Percentiles rank a stretch among this genome's conserved stretches.
Conservation (phyloP, 2,329 filamentous ascomycete genomes). For the Plenodomus lindquistii region DNA sequence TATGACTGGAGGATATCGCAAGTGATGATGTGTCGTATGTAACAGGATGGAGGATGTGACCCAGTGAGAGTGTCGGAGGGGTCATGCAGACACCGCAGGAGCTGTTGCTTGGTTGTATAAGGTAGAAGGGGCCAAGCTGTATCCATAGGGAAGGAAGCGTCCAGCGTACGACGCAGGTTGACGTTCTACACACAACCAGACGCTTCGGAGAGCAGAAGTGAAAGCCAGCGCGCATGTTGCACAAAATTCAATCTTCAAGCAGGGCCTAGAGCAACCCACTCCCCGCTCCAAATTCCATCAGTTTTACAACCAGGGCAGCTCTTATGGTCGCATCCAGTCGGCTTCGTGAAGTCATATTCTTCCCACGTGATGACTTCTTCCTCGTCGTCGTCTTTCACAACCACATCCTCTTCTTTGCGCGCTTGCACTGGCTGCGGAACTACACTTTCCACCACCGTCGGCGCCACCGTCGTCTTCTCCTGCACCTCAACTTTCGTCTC, state of each 20-base stretch:
- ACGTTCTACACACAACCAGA: no score
- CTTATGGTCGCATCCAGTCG: constrained; percentile 52
- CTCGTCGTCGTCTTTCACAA: constrained; percentile 35
- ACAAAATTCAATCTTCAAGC: background rate
- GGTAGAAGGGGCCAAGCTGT: no score
- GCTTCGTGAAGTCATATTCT: constrained; percentile 57
- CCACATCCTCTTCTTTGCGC: constrained; percentile 1
- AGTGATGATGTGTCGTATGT: background rate
- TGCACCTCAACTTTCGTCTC: constrained; percentile 11
- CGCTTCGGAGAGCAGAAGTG: no score
- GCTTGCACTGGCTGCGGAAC: background rate
- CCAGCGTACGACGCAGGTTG: no score
- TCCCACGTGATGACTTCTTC: constrained; percentile 41
- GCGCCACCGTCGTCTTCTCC: background rate
- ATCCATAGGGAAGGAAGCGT: no score
- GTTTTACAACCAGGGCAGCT: constrained; percentile 29
- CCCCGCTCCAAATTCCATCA: constrained; percentile 47
- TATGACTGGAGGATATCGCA: no score
- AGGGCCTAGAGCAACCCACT: constrained; percentile 48
- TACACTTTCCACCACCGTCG: constrained; percentile 16
- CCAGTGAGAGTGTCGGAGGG: no score
- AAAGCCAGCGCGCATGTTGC: no score
- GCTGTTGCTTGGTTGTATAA: no score
- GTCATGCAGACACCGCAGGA: no score
- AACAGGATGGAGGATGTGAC: background rate